Percentiles rank a stretch among this genome's conserved stretches.
These are phyloP conservation scores for Mycena maculata DNA, from an alignment of 768 basidiomycete genomes.

Conservation along the genomic window DNA sequence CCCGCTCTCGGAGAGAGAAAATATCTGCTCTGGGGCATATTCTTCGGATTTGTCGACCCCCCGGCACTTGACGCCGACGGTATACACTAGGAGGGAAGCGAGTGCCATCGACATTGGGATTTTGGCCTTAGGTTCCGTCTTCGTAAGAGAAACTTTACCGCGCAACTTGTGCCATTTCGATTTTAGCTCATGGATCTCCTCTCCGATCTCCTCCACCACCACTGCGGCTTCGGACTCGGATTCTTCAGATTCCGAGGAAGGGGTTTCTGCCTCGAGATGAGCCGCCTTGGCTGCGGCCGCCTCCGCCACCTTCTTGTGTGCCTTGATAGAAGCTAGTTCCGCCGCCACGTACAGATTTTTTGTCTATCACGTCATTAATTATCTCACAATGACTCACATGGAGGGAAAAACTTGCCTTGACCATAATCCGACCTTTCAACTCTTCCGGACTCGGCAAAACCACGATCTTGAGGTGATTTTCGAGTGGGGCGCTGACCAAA, in stretches of 20 bases:
- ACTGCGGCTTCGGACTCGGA: conserved; percentile 37
- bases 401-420: conserved; percentile 72
- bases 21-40: conserved; percentile 89
- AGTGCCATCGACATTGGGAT: conserved; percentile 81
- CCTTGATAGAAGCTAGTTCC: conserved; percentile 71
- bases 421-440: conserved; percentile 78
- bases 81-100: conserved; percentile 89
- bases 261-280: conserved; percentile 39
- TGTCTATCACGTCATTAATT: conserved; percentile 54
- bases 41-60: conserved; percentile 91
- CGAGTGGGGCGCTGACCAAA: conserved; percentile 50
- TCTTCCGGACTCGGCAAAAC: conserved; percentile 87
- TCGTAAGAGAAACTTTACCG: conserved; percentile 37
- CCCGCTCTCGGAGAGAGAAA: conserved; percentile 90
- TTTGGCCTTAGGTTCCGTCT: conserved; percentile 53
- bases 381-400: not conserved
- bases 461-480: conserved; percentile 59
- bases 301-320: conserved; percentile 38
- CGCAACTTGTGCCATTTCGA: conserved; percentile 42
- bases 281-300: conserved; percentile 37
- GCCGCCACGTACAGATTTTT: conserved; percentile 75
- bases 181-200: conserved; percentile 39
- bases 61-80: conserved; percentile 94
- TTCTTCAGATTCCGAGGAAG: conserved; percentile 41
- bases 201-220: conserved; percentile 35